phyloP scores from a whole-genome alignment of 1,139 yeast genomes.

The Geotrichum fermentans region DNA sequence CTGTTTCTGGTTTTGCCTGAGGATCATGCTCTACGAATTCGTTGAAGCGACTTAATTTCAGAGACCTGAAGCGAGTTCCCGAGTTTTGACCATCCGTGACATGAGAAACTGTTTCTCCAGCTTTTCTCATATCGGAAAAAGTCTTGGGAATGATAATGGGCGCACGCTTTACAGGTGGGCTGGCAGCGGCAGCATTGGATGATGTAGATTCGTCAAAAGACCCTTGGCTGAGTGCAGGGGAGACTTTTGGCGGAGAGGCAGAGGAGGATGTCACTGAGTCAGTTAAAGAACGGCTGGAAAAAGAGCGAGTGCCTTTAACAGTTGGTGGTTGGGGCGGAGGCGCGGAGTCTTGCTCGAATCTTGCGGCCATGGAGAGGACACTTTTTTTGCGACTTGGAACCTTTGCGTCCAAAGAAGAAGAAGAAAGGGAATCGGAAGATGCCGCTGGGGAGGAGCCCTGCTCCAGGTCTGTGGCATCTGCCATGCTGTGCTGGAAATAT shows the following conservation, averaged over 20 bases:
- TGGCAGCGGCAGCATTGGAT: not conserved
- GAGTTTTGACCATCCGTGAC: not conserved
- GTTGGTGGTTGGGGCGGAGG: not conserved
- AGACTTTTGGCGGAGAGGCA: not conserved
- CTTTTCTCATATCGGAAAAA: constrained; percentile 15
- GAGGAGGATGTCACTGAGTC: not conserved
- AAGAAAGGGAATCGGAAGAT: not conserved
- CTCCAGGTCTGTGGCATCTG: not conserved
- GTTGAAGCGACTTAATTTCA: constrained; percentile 15
- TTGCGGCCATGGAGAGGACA: constrained; percentile 10
- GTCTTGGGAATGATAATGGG: constrained; percentile 17
- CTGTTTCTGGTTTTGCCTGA: not conserved
- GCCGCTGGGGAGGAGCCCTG: not conserved
- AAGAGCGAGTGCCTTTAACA: not conserved
- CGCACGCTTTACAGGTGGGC: constrained; percentile 6
- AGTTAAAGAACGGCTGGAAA: not conserved
- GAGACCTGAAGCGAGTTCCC: constrained; percentile 4
- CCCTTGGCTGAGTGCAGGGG: not conserved
- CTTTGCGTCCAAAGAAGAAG: no score
- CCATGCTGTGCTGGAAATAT: not conserved
- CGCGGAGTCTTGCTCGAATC: constrained; percentile 10
- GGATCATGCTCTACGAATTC: constrained; percentile 14
- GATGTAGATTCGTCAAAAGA: not conserved
- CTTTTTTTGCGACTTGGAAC: not conserved
- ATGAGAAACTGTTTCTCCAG: constrained; percentile 15